Evolutionary conservation across 441 rosid species (phyloP).

Genomic region (Metrosideros polymorpha): DNA sequence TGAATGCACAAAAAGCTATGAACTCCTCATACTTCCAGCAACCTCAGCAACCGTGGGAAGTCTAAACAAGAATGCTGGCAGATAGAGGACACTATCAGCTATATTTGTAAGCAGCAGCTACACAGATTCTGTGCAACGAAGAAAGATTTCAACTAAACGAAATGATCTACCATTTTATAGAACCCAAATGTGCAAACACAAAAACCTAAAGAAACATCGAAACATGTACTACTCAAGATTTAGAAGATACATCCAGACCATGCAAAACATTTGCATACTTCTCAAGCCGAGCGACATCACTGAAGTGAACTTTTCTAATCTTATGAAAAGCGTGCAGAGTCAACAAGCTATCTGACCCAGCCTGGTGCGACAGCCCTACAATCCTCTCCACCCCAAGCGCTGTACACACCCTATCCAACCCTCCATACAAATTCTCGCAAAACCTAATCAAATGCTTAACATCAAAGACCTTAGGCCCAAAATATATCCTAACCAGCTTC

Average conservation of each 20-base stretch:
- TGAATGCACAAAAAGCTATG: not conserved
- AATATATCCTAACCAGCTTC: conserved; percentile 24
- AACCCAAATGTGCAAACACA: not conserved
- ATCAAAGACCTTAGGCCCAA: conserved; percentile 42
- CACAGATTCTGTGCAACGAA: not conserved
- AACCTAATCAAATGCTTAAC: conserved; percentile 53
- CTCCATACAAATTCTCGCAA: conserved; percentile 36
- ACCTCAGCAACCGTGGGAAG: not conserved
- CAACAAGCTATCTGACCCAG: conserved; percentile 61
- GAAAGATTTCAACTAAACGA: not conserved
- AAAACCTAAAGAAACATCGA: not conserved
- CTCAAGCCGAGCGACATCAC: conserved; percentile 14
- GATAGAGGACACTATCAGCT: not conserved
- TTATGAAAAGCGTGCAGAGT: conserved; percentile 44
- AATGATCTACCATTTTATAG: not conserved
- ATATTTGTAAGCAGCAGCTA: not conserved
- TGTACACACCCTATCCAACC: conserved; percentile 42
- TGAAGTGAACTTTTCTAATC: conserved; percentile 30
- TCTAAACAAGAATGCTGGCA: not conserved
- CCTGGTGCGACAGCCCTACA: conserved; percentile 56
- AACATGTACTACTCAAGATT: not conserved
- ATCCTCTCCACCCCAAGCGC: conserved; percentile 31
- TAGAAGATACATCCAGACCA: conserved; percentile 32
- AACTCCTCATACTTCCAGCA: not conserved
- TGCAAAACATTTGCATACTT: conserved; percentile 55